Evolutionary conservation across 2,329 filamentous ascomycete genomes (phyloP), one percentile per base, ranked within the genome.

Genomic region (Phialemoniopsis sp.): DNA sequence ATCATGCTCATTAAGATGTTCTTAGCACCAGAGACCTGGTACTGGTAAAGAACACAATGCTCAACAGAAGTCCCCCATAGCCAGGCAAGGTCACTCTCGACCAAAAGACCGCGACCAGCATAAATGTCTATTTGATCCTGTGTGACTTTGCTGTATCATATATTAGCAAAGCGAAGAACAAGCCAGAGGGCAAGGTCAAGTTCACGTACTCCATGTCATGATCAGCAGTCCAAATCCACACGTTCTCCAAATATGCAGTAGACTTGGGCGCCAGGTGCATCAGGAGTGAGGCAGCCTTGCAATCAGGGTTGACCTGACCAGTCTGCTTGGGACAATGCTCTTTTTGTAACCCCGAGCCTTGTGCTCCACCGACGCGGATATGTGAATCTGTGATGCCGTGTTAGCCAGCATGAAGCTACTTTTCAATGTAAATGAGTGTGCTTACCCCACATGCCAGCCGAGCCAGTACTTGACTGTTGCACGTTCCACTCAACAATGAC

Each of bases 401-500:
- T n/a, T n/a, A 26, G 21, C 10, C 21, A 26, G 10, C 21, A 10
- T 26, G 13, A n/a, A 29, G 28, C 31, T 8, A 6, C 14, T 13
- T 16, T 17, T 17, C 7, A 32, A 13, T 13, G 5, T 7, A 13
- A 5, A 6, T 18, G 14, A 13, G 13, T 13, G 13, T 8, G 15
- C 31, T 3, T 38, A 38, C 36, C 49, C 47, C 47, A 51, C 13
- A 51, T 35, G 14, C 38, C 41, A 2, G 41, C 37, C 2, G 36
- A 34, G 9, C 33, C 80, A 47, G 72, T 70, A 38, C 41, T 60
- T 46, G 60, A 51, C n/a, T 68, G 72, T 13, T 68, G 68, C 28
- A 87, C 64, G 55, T 88, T 88, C 83, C 83, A 89, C 54, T 89
- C 72, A 53, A 89, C 72, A 47, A 88, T 66, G 43, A 87, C 79